These are phyloP conservation scores for Candida pini DNA, from an alignment of 805 yeast species.

Conservation along the genomic window DNA sequence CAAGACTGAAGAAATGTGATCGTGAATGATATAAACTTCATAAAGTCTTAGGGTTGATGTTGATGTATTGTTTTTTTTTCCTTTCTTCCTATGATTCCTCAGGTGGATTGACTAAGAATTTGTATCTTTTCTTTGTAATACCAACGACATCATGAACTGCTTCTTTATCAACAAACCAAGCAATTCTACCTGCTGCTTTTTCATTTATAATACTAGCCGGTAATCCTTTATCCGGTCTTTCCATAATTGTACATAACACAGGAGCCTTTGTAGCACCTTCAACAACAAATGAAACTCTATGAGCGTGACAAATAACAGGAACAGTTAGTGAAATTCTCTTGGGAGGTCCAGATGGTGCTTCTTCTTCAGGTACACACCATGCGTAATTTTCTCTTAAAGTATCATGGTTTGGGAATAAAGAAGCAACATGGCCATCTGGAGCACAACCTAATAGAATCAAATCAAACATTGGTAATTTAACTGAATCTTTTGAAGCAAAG, in stretches of 20 bases:
- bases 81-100: too few species aligned
- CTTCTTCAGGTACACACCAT: slow-evolving; percentile 90
- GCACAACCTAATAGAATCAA: slow-evolving; percentile 91
- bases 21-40: too few species aligned
- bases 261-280: slow-evolving; percentile 97
- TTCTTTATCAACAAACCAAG: slow-evolving; percentile 96
- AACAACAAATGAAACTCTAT: slow-evolving; percentile 88
- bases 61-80: too few species aligned
- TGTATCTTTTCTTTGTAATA: slow-evolving; percentile 66
- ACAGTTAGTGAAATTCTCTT: slow-evolving; percentile 84
- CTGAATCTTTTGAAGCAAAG: slow-evolving; percentile 95
- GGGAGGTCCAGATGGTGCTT: slow-evolving; percentile 86
- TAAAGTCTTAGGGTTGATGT: too few species aligned
- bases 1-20: too few species aligned
- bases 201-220: slow-evolving; percentile 93
- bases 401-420: slow-evolving; percentile 91
- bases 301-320: slow-evolving; percentile 93
- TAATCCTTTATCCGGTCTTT: slow-evolving; percentile 92
- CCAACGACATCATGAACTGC: slow-evolving; percentile 74
- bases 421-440: slow-evolving; percentile 97
- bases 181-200: slow-evolving; percentile 92
- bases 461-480: slow-evolving; percentile 92
- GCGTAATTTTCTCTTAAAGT: slow-evolving; percentile 84
- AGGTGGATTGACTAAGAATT: slow-evolving; percentile 42
- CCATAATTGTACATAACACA: slow-evolving; percentile 84